Evolutionary conservation across 2,329 filamentous ascomycete species (phyloP).

Genomic region (Pseudogymnoascus sp.): DNA sequence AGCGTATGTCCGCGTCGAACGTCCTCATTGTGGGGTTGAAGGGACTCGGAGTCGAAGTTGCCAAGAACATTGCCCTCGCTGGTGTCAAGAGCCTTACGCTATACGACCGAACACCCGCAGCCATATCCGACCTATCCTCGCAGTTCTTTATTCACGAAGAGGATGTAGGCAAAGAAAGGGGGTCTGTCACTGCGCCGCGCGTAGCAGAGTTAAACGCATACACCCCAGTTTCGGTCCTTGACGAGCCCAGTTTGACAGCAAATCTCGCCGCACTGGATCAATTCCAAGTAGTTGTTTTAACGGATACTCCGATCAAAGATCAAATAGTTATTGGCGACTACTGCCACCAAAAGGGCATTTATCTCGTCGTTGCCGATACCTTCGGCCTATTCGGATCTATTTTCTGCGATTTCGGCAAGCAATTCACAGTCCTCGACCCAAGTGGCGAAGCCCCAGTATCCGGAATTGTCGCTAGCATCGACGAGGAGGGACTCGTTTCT

Average conservation of each 20-base stretch:
- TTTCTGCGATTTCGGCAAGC: conserved; percentile 94
- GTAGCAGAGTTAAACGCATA: conserved; percentile 95
- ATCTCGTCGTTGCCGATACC: conserved; percentile 77
- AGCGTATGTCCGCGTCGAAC: conserved; percentile 95
- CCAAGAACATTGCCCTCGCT: conserved; percentile 96
- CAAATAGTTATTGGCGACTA: conserved; percentile 85
- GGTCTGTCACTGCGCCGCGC: conserved; percentile 75
- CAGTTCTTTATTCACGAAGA: conserved; percentile 90
- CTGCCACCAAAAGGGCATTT: conserved; percentile 90
- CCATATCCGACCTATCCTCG: conserved; percentile 83
- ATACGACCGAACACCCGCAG: conserved; percentile 78
- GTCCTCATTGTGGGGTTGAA: conserved; percentile 87
- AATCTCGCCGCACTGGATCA: conserved; percentile 77
- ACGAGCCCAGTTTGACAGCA: conserved; percentile 57
- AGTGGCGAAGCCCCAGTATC: conserved; percentile 82
- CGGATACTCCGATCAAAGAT: conserved; percentile 69
- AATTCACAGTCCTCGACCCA: conserved; percentile 83
- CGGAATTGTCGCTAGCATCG: conserved; percentile 85
- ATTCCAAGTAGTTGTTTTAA: conserved; percentile 90
- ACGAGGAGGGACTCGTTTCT: conserved; percentile 84
- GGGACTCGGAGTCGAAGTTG: conserved; percentile 93
- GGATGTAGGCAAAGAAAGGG: conserved; percentile 89
- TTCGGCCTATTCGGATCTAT: conserved; percentile 92
- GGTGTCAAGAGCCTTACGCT: conserved; percentile 96
- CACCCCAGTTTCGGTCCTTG: conserved; percentile 77